Conservation (phyloP, 2,329 filamentous ascomycete species). For the Pochonia chlamydosporia region DNA sequence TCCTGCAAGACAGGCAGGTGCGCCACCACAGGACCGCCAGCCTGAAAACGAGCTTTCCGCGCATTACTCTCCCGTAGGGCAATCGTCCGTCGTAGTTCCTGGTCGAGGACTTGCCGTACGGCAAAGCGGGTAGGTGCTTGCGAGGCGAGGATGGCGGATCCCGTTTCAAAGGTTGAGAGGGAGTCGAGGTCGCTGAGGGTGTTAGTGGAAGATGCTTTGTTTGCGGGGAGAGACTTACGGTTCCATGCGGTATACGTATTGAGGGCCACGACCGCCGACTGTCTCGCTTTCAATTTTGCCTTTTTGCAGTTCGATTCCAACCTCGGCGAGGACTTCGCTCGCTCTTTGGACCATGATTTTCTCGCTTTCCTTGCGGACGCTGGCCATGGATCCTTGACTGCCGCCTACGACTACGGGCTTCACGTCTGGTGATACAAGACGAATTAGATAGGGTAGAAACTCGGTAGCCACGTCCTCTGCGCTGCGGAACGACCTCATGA, state of each 20-base stretch:
- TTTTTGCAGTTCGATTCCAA: constrained; percentile 75
- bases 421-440: constrained; percentile 81
- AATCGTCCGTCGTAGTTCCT: constrained; percentile 75
- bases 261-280: constrained; percentile 49
- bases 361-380: constrained; percentile 82
- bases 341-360: constrained; percentile 74
- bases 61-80: constrained; percentile 59
- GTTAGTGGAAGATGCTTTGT: neutral
- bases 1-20: constrained; percentile 12
- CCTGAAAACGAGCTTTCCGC: constrained; percentile 58
- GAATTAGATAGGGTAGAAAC: constrained; percentile 76
- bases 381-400: constrained; percentile 63
- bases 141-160: constrained; percentile 43
- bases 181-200: constrained; percentile 61
- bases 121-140: constrained; percentile 80
- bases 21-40: constrained; percentile 31
- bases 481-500: constrained; percentile 74
- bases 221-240: constrained; percentile 55
- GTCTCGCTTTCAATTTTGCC: constrained; percentile 70
- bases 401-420: constrained; percentile 82
- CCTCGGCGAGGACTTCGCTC: constrained; percentile 74
- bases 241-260: constrained; percentile 91
- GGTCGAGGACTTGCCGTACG: constrained; percentile 86
- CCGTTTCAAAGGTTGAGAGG: constrained; percentile 69
- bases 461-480: constrained; percentile 73